Base-by-base conservation (phyloP, 192 early-diverging fungal genomes). In the Coemansia nantahalensis region DNA sequence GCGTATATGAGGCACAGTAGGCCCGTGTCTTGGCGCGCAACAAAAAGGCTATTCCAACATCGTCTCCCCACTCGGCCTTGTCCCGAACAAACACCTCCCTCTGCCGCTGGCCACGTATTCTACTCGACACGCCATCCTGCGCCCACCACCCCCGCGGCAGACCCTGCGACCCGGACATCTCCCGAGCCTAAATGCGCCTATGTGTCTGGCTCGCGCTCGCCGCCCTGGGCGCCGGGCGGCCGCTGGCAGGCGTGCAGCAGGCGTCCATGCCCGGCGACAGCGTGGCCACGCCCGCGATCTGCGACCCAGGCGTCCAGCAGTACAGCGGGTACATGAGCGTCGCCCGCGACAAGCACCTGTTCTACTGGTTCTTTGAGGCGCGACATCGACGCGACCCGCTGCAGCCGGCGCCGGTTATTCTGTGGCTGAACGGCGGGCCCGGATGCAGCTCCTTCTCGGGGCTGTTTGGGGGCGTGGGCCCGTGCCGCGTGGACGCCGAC, bases 331-430 rank as follows among this genome's bases (percentile, higher is more conserved):
- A 88, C 53, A 66, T 90, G 7, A 82, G 86, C 31, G 53, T 62
- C 10, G 75, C 66, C 15, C 47, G 30, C 1, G 78, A 83, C 43
- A 83, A 84, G 55, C 87, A 93, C 60, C 87, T 90, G 57, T 92
- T 89, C 75, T 93, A 89, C 68, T 93, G 90, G 88, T 95, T 98
- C 78, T 96, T 98, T 65, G 93, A 94, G 63, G 86, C 88, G 15
- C 88, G 90, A 45, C 75, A 78, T 49, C 36, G 26, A 0, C 47
- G 32, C 11, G 16, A 37, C 5, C 67, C 81, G 40, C 85, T 87
- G 23, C 43, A 60, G 37, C 34, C 38, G 34, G 88, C 92, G 48
- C 94, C 94, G 7, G 54, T 85, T 8, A 62, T 85, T 12, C 48
- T 90, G 38, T 88, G 85, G 80, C 62, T 89, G 21, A 91, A 91